Percentiles rank a stretch among this genome's conserved stretches.
These are phyloP conservation scores for Aspergillus asperescens DNA, from an alignment of 495 filamentous ascomycete species.

Conservation along the genomic window DNA sequence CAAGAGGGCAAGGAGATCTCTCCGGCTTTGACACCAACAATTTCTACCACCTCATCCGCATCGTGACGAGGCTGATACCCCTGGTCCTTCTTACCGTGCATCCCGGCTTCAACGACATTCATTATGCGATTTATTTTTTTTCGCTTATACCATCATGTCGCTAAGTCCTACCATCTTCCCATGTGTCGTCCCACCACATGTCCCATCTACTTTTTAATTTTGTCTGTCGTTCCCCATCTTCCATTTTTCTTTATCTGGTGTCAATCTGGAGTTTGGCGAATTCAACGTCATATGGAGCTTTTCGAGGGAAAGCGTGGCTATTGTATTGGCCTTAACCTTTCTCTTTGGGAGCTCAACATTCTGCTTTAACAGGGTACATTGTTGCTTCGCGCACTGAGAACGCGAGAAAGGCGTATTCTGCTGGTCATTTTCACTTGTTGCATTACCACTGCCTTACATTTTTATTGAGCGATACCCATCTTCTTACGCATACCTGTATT, in stretches of 20 bases:
- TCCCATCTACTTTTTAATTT: conserved; percentile 1
- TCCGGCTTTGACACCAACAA: conserved; percentile 36
- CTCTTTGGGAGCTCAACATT: conserved; percentile 7
- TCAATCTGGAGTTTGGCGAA: conserved; percentile 14
- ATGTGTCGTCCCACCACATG: neutral
- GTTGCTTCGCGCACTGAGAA: conserved; percentile 6
- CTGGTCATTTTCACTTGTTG: conserved; percentile 14
- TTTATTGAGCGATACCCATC: conserved; percentile 28
- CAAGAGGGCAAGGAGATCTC: conserved; percentile 35
- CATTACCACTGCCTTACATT: conserved; percentile 10
- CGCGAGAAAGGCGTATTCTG: conserved; percentile 14
- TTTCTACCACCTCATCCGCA: conserved; percentile 37
- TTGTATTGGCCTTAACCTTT: neutral
- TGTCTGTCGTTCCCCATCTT: neutral
- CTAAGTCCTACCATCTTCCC: neutral
- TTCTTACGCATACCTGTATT: conserved; percentile 17
- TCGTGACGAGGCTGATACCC: conserved; percentile 27
- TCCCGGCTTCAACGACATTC: no score
- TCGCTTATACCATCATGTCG: neutral
- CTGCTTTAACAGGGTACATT: conserved; percentile 11
- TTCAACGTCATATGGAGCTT: conserved; percentile 10
- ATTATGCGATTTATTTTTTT: neutral
- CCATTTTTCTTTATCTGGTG: neutral
- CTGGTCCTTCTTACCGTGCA: no score
- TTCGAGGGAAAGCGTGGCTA: conserved; percentile 10